Evolutionary conservation across 768 basidiomycete genomes (phyloP).

Genomic region (Pholiota microspora): DNA sequence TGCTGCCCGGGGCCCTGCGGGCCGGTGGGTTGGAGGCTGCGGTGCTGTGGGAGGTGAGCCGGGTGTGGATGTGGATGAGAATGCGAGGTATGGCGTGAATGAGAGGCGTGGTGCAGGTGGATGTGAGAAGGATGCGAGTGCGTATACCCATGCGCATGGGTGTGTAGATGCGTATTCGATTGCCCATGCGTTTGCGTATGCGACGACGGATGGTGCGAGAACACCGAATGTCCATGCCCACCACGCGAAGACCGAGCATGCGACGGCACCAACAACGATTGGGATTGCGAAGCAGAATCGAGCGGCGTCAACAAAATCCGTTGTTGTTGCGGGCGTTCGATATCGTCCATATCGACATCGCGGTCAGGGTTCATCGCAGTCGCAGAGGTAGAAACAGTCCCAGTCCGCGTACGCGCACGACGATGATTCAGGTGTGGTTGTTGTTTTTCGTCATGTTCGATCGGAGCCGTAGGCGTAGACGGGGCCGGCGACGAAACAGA

Average conservation of each 20-base stretch:
- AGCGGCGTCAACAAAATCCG: neutral
- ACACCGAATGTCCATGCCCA: no score
- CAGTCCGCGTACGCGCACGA: neutral
- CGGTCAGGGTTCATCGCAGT: neutral
- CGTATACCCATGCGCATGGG: neutral
- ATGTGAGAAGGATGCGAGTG: no score
- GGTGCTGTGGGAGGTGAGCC: conserved; percentile 38
- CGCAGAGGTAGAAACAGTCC: no score
- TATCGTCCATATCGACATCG: neutral
- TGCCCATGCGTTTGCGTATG: neutral
- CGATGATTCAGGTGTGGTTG: neutral
- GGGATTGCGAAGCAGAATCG: neutral
- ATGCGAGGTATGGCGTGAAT: no score
- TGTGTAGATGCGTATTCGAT: neutral
- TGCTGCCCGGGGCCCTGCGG: conserved; percentile 40
- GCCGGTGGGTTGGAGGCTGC: conserved; percentile 51
- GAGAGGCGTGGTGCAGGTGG: no score
- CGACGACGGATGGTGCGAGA: neutral
- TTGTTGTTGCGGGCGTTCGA: neutral
- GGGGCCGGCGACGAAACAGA: neutral
- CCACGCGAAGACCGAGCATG: neutral
- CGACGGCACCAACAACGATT: neutral
- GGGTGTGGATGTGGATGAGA: no score
- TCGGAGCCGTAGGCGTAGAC: neutral
- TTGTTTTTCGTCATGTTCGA: neutral